Percentiles rank a stretch among this genome's conserved stretches.
phyloP scores from a whole-genome alignment of 345 rosid species.

The Populus simonii region DNA sequence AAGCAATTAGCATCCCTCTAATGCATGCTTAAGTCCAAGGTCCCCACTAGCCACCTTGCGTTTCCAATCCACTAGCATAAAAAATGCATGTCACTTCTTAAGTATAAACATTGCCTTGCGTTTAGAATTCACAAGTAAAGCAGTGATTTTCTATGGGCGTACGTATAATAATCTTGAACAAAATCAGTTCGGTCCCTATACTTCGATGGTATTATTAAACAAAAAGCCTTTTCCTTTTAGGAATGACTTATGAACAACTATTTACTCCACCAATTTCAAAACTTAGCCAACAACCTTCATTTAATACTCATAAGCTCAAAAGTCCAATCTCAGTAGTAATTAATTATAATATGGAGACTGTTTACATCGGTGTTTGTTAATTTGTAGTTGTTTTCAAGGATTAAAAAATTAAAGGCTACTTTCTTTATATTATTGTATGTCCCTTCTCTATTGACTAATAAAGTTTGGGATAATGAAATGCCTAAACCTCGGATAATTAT shows the following conservation, averaged over 20 bases:
- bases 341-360: not conserved
- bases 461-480: constrained; percentile 15
- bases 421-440: not conserved
- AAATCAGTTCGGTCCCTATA: no score
- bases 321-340: not conserved
- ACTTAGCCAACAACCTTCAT: constrained; percentile 5
- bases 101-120: no score
- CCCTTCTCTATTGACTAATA: constrained; percentile 8
- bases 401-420: not conserved
- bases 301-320: constrained; percentile 2
- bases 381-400: not conserved
- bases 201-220: no score
- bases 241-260: not conserved
- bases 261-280: not conserved
- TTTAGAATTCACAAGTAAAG: no score
- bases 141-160: no score
- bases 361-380: not conserved
- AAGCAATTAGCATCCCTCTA: constrained; percentile 23
- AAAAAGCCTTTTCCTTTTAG: not conserved
- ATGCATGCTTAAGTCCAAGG: constrained; percentile 28
- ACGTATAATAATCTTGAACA: no score
- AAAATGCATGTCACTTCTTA: constrained; percentile 7
- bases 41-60: constrained; percentile 6
- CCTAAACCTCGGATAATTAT: constrained; percentile 21
- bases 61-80: constrained; percentile 9